A percentile compares a stretch with the other conserved stretches of the same genome.
These are phyloP conservation scores for Glycine soja DNA, from an alignment of 306 rosid species.

Conservation along the genomic window DNA sequence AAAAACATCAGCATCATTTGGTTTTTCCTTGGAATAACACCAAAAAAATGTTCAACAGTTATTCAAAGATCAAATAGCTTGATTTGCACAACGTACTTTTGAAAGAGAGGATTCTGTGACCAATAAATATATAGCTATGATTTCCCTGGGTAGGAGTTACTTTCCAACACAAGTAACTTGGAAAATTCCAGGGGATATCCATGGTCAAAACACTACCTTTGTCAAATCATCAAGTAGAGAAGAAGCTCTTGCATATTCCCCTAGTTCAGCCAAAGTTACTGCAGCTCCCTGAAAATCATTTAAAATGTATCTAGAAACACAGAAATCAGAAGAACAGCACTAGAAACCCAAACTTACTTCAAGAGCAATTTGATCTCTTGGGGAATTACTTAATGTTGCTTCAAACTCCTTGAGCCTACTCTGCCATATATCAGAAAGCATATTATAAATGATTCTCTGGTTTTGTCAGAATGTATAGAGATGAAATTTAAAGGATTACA, in stretches of 20 bases:
- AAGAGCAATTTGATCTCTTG: conserved; percentile 82
- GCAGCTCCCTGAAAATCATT: conserved; percentile 86
- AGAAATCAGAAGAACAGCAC: conserved; percentile 49
- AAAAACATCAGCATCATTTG: conserved; percentile 78
- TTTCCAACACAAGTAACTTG: background rate
- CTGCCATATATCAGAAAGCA: conserved; percentile 62
- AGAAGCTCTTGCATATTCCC: conserved; percentile 78
- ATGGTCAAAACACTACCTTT: conserved; percentile 56
- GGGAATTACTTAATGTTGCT: conserved; percentile 66
- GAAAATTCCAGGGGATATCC: conserved; percentile 9
- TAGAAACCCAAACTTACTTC: conserved; percentile 71
- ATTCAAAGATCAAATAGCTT: conserved; percentile 27
- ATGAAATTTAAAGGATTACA: conserved; percentile 8
- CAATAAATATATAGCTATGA: conserved; percentile 23
- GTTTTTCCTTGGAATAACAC: conserved; percentile 63
- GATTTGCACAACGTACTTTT: conserved; percentile 32
- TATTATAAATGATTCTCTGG: conserved; percentile 30
- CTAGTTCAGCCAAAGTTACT: conserved; percentile 82
- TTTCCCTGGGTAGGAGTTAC: background rate
- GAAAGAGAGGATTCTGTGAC: conserved; percentile 16
- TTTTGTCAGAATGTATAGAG: conserved; percentile 32
- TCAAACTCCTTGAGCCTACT: conserved; percentile 78
- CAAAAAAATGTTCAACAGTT: conserved; percentile 26
- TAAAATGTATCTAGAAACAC: conserved; percentile 45
- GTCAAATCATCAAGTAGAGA: conserved; percentile 84